phyloP scores from a whole-genome alignment of 441 rosid genomes.

The Erysimum cheiri region DNA sequence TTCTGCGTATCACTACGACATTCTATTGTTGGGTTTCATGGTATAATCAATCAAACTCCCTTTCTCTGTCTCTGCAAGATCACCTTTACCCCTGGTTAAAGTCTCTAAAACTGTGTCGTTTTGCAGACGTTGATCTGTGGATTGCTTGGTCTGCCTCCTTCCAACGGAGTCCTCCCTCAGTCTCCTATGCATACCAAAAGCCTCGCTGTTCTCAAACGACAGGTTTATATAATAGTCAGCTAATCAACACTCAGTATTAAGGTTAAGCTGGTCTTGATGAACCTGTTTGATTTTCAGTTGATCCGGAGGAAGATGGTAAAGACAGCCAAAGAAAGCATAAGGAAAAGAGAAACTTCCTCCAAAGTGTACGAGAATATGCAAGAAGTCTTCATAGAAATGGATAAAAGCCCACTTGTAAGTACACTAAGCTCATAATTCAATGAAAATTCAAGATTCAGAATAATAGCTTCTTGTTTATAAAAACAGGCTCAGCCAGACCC shows the following conservation, averaged over 20 bases:
- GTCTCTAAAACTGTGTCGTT: background rate
- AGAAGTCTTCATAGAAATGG: constrained; percentile 77
- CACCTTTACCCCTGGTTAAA: background rate
- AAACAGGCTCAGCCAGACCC: constrained; percentile 40
- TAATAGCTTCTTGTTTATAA: background rate
- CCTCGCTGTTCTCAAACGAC: constrained; percentile 75
- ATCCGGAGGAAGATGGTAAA: constrained; percentile 75
- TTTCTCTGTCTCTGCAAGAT: constrained; percentile 5
- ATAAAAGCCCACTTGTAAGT: constrained; percentile 58
- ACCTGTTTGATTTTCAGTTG: constrained; percentile 47
- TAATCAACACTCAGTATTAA: background rate
- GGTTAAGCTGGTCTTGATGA: constrained; percentile 4
- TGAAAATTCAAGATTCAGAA: background rate
- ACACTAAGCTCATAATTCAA: background rate
- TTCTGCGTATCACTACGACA: constrained; percentile 82
- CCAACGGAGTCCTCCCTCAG: constrained; percentile 92
- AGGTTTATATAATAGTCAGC: constrained; percentile 47
- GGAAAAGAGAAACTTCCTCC: constrained; percentile 55
- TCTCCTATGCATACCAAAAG: constrained; percentile 96
- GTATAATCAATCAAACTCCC: constrained; percentile 44
- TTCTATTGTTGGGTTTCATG: constrained; percentile 73
- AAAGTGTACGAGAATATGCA: constrained; percentile 78
- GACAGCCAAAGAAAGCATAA: constrained; percentile 69
- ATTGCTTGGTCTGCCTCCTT: constrained; percentile 85
- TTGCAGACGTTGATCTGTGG: constrained; percentile 79